Percentiles rank a stretch among this genome's conserved stretches.
Evolutionary conservation across 306 rosid genomes (phyloP).

Genomic region (Lupinus albus): DNA sequence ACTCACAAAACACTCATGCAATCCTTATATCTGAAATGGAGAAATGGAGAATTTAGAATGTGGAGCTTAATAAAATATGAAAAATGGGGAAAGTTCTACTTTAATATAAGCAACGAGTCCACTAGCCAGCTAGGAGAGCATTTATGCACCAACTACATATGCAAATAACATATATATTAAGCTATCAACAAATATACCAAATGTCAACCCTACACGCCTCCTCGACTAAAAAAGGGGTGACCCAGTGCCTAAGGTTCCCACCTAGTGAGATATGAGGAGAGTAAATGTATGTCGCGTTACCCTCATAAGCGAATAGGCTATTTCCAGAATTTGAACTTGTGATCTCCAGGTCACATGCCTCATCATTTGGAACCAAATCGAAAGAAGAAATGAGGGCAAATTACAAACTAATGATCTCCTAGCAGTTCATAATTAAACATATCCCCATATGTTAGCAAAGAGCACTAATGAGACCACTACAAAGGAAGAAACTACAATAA

Average conservation of each 20-base stretch:
- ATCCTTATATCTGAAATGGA: not conserved
- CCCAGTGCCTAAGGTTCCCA: too few species aligned
- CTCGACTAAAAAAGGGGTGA: too few species aligned
- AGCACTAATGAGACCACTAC: conserved; percentile 43
- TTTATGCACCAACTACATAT: conserved; percentile 39
- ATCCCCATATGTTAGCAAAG: conserved; percentile 61
- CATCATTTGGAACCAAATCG: too few species aligned
- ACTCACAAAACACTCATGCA: not conserved
- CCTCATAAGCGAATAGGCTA: too few species aligned
- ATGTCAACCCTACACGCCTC: conserved; percentile 43
- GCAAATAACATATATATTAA: not conserved
- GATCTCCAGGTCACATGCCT: too few species aligned
- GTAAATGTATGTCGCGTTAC: too few species aligned
- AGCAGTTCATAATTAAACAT: conserved; percentile 49
- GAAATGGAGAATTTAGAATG: not conserved
- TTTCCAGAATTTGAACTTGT: too few species aligned
- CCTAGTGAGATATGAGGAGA: too few species aligned
- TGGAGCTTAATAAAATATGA: not conserved
- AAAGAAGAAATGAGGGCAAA: too few species aligned
- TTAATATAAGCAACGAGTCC: conserved; percentile 34
- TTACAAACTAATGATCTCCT: conserved; percentile 39
- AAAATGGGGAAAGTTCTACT: conserved; percentile 9
- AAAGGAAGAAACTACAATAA: conserved; percentile 49
- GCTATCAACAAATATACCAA: conserved; percentile 39
- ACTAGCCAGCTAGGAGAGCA: conserved; percentile 30